Base-by-base conservation (phyloP, 768 basidiomycete species). In the Mycena kentingensis region DNA sequence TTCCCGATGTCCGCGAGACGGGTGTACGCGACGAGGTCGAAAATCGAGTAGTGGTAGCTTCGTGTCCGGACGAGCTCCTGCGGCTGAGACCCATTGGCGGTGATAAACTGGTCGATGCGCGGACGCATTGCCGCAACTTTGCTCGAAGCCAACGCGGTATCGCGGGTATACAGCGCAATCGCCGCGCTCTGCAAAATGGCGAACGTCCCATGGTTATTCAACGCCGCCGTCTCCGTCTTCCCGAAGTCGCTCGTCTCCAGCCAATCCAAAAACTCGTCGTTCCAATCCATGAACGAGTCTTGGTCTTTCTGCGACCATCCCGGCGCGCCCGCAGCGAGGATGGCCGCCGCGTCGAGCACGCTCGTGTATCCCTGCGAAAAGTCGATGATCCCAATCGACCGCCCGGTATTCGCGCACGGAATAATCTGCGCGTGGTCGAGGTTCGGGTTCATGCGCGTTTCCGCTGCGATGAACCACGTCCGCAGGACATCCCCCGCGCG, bases 371-470 rank as follows among this genome's bases (percentile, higher is more conserved):
- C 31, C 21, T 57, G 55, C 4, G 55, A 57, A 22, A 47, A 57
- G 21, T 57, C 55, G 39, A 57, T 52, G 28, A 57, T 52, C 19
- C 55, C 55, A 35, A 57, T 52, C 16, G 27, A 34, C 2, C 55
- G 49, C 27, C 55, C 55, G 1, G 50, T 52, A 39, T 57, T 45
- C 4, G 32, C 55, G 32, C 46, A 57, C 18, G 55, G 50, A 31
- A 57, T 24, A 13, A 72, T 56, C 52, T 73, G 72, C 5, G 67
- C 64, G 54, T 70, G 77, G 54, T 75, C 61, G 19, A 78, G 57
- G 58, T 72, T 71, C 1, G 76, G 76, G 37, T 72, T 76, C 74
- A 77, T 76, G 25, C 49, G 56, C 13, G 76, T 77, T 12, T 57
- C 63, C 7, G 57, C 35, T 47, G 73, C 60, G 29, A 75, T 35